A percentile compares a stretch with the other conserved stretches of the same genome.
These are phyloP conservation scores for Botryotinia calthae DNA, from an alignment of 2,329 filamentous ascomycete genomes.

Conservation along the genomic window DNA sequence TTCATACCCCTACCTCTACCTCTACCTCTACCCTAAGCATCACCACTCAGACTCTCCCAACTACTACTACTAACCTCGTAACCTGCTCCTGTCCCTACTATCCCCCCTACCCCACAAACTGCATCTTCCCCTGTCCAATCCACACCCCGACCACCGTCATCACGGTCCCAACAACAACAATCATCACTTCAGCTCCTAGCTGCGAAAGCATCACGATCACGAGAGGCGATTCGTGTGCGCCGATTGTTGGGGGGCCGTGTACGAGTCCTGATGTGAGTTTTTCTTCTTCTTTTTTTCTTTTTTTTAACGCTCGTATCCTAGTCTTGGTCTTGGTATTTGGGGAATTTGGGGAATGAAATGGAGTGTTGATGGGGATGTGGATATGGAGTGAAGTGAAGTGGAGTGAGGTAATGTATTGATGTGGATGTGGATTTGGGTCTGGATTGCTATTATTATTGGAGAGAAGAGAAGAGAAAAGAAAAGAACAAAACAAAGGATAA, in stretches of 20 bases:
- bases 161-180: not conserved
- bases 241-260: not conserved
- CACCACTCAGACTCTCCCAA: not conserved
- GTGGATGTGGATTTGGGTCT: too few relatives aligned
- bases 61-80: not conserved
- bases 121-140: not conserved
- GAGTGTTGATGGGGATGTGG: too few relatives aligned
- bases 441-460: too few relatives aligned
- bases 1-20: too few relatives aligned
- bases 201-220: conserved; percentile 1
- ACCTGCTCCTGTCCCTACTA: conserved; percentile 13
- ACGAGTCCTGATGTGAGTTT: not conserved
- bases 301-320: not conserved
- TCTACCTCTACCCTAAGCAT: not conserved
- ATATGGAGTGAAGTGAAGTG: too few relatives aligned
- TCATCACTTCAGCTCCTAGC: not conserved
- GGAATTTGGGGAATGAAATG: too few relatives aligned
- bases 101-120: conserved; percentile 10
- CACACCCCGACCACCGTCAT: not conserved
- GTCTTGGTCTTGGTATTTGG: too few relatives aligned
- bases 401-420: too few relatives aligned
- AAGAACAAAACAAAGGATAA: too few relatives aligned
- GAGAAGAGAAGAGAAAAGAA: too few relatives aligned
- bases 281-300: not conserved
- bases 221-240: not conserved